Evolutionary conservation across 768 basidiomycete genomes (phyloP).

Genomic region (Butyriboletus loyo): DNA sequence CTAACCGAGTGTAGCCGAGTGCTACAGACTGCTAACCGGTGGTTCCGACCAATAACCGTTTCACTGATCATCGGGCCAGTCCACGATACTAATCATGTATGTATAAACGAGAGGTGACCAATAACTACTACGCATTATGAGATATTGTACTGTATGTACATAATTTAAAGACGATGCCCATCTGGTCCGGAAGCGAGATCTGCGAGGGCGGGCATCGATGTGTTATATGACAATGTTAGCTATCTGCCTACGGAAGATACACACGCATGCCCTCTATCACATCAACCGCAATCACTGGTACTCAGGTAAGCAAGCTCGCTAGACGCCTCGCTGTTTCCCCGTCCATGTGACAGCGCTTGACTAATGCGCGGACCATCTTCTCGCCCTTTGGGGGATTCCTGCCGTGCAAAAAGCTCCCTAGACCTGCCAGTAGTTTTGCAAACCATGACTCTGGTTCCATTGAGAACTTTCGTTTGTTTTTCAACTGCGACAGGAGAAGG

Average conservation of each 20-base stretch:
- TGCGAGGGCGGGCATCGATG: too few relatives aligned
- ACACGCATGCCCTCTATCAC: neutral
- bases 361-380: conserved; percentile 20
- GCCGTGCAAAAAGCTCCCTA: conserved; percentile 17
- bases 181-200: too few relatives aligned
- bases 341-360: conserved; percentile 30
- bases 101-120: too few relatives aligned
- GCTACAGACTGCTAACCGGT: too few relatives aligned
- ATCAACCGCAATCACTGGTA: neutral
- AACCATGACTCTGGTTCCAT: conserved; percentile 29
- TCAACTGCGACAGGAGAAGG: conserved; percentile 17
- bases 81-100: too few relatives aligned
- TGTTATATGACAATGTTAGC: neutral
- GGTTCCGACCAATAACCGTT: too few relatives aligned
- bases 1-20: too few relatives aligned
- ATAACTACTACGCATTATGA: too few relatives aligned
- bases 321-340: conserved; percentile 24
- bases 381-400: conserved; percentile 26
- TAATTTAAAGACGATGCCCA: too few relatives aligned
- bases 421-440: conserved; percentile 19
- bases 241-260: neutral
- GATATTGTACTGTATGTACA: too few relatives aligned
- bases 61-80: too few relatives aligned
- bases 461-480: conserved; percentile 14
- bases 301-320: conserved; percentile 8